Evolutionary conservation across 2,329 filamentous ascomycete species (phyloP), one percentile per base, ranked within the genome.

Genomic region (Aspergillus pseudoglaucus): DNA sequence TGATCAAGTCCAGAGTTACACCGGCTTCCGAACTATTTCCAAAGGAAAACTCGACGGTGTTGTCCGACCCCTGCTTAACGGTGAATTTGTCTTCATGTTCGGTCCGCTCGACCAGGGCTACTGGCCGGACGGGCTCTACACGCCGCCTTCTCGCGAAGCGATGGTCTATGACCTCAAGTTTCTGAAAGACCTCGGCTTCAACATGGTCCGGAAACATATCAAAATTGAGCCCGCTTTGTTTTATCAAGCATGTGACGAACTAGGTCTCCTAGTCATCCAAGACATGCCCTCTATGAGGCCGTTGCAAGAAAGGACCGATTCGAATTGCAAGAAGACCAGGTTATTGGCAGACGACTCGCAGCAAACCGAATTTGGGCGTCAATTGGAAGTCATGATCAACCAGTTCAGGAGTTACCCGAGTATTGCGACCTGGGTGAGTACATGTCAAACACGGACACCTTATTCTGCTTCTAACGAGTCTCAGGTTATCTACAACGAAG

Each of bases 161-260:
- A 84, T 88, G 81, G 69, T 80, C 0, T 86, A 76, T 47, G 85
- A 88, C 55, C 59, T 88, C 10, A 59, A 84, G 49, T 66, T 80
- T 4, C 64, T 87, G 47, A 88, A 88, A 66, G 67, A 70, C 1
- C 71, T 87, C 1, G 84, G 84, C 0, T 83, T 85, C 64, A 88
- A 88, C 62, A 83, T 82, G 75, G 60, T 87, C 8, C 79, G 85
- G 32, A 88, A 88, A 60, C 84, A 88, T 56, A 83, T 85, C 69
- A 87, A 87, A 65, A 73, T 86, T 6, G 83, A 86, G 55, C 75
- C 80, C 0, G 81, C 82, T 10, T 63, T 87, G 6, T 88, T 83
- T 62, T 87, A 87, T 60, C 75, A 77, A 15, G 82, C 84, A 4
- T 84, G 81, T 48, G 84, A 88, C 44, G 73, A 81, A 50, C 63